These are phyloP conservation scores for Cryptosporidium tyzzeri DNA, from an alignment of 169 alveolate genomes.

Conservation along the genomic window DNA sequence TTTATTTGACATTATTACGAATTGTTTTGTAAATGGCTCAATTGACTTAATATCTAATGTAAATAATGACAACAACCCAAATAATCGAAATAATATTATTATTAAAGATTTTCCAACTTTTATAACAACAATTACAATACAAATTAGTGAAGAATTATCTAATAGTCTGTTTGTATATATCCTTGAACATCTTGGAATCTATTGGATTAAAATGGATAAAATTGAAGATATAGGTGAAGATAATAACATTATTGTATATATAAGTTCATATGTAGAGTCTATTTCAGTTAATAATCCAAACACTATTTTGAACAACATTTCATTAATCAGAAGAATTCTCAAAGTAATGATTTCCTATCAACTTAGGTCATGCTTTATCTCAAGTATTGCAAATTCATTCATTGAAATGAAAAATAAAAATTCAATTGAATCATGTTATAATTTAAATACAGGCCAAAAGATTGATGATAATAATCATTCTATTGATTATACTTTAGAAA, in stretches of 20 bases:
- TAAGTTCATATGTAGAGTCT: constrained; percentile 3
- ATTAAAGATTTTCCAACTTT: constrained; percentile 3
- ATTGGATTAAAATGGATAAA: constrained; percentile 15
- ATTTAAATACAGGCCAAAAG: not conserved
- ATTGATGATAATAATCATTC: not conserved
- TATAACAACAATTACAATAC: not conserved
- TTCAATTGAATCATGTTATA: not conserved
- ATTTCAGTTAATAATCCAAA: constrained; percentile 5
- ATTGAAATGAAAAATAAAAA: constrained; percentile 17
- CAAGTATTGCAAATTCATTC: constrained; percentile 34
- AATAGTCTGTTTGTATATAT: constrained; percentile 7
- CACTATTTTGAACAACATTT: constrained; percentile 18
- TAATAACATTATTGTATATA: not conserved
- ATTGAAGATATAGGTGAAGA: constrained; percentile 25
- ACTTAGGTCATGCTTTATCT: constrained; percentile 38
- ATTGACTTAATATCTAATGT: constrained; percentile 32
- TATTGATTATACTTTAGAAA: not conserved
- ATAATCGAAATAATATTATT: constrained; percentile 8
- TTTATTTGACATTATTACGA: constrained; percentile 27
- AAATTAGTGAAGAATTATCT: not conserved
- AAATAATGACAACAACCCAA: not conserved
- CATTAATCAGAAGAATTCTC: constrained; percentile 32
- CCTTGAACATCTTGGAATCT: constrained; percentile 16
- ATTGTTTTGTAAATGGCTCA: constrained; percentile 25
- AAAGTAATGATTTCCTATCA: constrained; percentile 21